Base-by-base conservation (phyloP, 768 basidiomycete species). In the Termitomyces heimii region DNA sequence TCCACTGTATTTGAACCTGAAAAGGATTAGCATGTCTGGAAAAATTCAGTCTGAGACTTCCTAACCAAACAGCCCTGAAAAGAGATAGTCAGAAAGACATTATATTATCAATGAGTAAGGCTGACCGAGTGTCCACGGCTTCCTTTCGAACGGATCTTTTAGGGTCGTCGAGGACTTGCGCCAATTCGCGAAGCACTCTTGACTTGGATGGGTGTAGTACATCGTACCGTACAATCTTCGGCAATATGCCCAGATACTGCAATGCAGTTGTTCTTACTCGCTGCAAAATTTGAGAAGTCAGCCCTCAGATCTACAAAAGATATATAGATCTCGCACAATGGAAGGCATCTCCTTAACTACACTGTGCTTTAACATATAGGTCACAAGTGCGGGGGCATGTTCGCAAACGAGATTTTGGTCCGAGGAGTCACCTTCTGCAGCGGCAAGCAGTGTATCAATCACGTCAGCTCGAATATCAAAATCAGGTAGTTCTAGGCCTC, bases 131-230 rank as follows among this genome's bases (percentile, higher is more conserved):
- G 62, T 93, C 86, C 3, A 98, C 97, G 1, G 94, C 96, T 65
- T 90, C 92, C 64, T 83, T 86, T 53, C 97, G 78, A 8, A 99
- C 94, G 2, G 73, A 72, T 57, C 89, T 77, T 67, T 87, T 89
- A n/a, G 91, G 91, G 72, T 98, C 97, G 67, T 98, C 97, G 47
- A 98, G 70, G 4, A 80, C 82, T 59, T 79, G 83, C 0, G 80
- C 86, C 28, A 99, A 76, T 58, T 88, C 85, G 37, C 84, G 84
- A 51, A 98, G 69, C 24, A 97, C 89, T 0, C 66, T 73, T 2
- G 82, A 57, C 70, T 93, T 98, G 65, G 83, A 79, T 1, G 90
- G 86, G 66, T 96, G 93, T 39, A 99, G 76, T 13, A 88, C 73
- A 61, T 91, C 87, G 68, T 93, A 96, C 34, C 89, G 84, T 49